Evolutionary conservation across 2,329 filamentous ascomycete genomes (phyloP), one percentile per base, ranked within the genome.

Genomic region (Dryadomyces quercus-mongolicae): DNA sequence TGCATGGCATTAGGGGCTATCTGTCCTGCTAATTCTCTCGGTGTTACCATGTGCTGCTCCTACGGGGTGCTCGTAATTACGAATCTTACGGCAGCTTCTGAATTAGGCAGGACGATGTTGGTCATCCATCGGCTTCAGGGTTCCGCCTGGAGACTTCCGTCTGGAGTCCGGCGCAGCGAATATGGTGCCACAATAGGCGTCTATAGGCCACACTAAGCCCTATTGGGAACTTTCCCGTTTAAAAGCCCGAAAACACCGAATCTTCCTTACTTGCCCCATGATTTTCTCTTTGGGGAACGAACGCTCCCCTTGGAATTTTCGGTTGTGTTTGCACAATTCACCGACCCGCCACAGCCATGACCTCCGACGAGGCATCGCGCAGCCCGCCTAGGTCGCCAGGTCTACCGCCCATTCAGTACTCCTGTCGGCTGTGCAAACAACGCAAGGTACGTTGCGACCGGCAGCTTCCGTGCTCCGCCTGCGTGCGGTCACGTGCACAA

Each of bases 401-500:
- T 15, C 46, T 12, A 38, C 12, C 36, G 36, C 36, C 21, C 13
- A 34, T 31, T 2, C 47, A 59, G 18, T 70, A 75, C 44, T 70
- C 77, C 0, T 81, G 77, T 57, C 63, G 76, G 6, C 65, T 70
- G 2, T 81, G 77, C 59, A 75, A 78, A 59, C 73, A 74, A 57
- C 70, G 74, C 22, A 77, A 77, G 59, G 65, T 76, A 22, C 74
- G 70, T 53, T 77, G 74, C 61, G 68, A 74, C 52, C 69, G 71
- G 49, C 67, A 65, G 40, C 67, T 68, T 53, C 74, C 74, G 0
- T 77, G 74, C 58, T 57, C 63, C 15, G 69, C 68, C 25, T 76
- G 74, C 56, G 54, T 69, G 15, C 70, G 64, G 46, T 61, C 65
- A 13, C 57, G 62, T 2, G 64, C 60, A 4, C 64, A 70, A 38